Evolutionary conservation across 1,284 basidiomycete species (phyloP), one percentile per base, ranked within the genome.

Genomic region (Neonothopanus nambi): DNA sequence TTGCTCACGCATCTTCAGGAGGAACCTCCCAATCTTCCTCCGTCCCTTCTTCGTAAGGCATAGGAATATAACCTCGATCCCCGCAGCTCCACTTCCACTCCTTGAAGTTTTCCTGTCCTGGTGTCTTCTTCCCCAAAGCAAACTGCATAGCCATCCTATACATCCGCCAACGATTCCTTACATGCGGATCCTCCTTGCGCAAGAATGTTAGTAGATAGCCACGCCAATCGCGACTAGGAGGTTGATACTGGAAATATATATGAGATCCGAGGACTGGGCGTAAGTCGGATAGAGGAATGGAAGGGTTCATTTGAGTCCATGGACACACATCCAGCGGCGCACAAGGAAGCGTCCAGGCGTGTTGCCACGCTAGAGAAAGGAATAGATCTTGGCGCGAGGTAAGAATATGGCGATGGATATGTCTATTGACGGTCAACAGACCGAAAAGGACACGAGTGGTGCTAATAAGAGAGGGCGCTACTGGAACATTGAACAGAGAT

Each of bases 261-360:
- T 33, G 9, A 13, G 30, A 33, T 8, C 30, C 30, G 8, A 33
- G 13, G 30, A 52, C 18, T 8, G 36, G 28, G 30, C 53, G 56
- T 3, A 49, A 42, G 47, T 50, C 38, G 28, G 51, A 44, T 37
- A 17, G 39, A 39, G 20, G 43, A 20, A 38, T 45, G 38, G 20
- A 50, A 24, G 39, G 40, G 43, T 3, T 20, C 7, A 20, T 37
- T 11, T 26, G 28, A 2, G 41, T 46, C 57, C 57, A 55, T 20
- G 52, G 42, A 3, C 40, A 37, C 52, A 53, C 55, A 18, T 55
- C 57, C n/a, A 37, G 41, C 8, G 57, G 53, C 4, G 53, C 52
- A 23, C 46, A 44, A 11, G 57, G 57, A 30, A 58, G 53, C 57
- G 52, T 55, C 57, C 57, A 58, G 18, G 53, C 49, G 23, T 48